Evolutionary conservation across 2,329 filamentous ascomycete species (phyloP).

Genomic region (Fusarium nygamai): DNA sequence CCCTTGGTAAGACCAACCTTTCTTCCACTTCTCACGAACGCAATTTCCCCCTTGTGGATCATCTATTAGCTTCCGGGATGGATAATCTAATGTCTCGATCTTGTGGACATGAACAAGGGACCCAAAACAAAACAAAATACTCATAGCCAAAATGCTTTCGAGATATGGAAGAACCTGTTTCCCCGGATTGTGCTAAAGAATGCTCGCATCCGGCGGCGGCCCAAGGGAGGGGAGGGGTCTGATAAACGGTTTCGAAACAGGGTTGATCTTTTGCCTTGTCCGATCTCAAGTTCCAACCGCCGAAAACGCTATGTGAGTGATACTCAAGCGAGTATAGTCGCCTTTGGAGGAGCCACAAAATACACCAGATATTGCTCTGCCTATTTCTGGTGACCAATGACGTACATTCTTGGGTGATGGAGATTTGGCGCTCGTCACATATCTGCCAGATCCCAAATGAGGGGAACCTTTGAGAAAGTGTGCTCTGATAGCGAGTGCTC

Average conservation of each 20-base stretch:
- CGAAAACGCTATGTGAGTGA: conserved; percentile 6
- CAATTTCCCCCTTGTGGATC: conserved; percentile 12
- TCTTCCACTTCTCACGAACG: background rate
- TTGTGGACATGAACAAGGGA: background rate
- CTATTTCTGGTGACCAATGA: conserved; percentile 26
- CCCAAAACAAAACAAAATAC: background rate
- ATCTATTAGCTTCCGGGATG: background rate
- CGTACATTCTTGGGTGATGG: background rate
- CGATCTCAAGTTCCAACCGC: background rate
- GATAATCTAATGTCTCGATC: conserved; percentile 1
- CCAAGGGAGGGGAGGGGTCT: background rate
- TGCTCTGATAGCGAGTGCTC: conserved; percentile 7
- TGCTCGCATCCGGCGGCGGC: background rate
- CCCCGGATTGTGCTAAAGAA: conserved; percentile 19
- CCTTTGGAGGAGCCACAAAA: conserved; percentile 12
- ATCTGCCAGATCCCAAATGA: background rate
- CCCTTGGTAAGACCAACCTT: conserved; percentile 20
- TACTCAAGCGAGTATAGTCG: conserved; percentile 23
- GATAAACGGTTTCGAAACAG: background rate
- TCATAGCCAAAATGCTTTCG: background rate
- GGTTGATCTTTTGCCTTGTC: background rate
- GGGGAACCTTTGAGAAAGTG: background rate
- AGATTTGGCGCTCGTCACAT: conserved; percentile 14
- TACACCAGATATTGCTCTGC: background rate
- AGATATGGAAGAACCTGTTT: background rate